Base-by-base conservation (phyloP, 75 land plant genomes). In the Pinus tabuliformis region DNA sequence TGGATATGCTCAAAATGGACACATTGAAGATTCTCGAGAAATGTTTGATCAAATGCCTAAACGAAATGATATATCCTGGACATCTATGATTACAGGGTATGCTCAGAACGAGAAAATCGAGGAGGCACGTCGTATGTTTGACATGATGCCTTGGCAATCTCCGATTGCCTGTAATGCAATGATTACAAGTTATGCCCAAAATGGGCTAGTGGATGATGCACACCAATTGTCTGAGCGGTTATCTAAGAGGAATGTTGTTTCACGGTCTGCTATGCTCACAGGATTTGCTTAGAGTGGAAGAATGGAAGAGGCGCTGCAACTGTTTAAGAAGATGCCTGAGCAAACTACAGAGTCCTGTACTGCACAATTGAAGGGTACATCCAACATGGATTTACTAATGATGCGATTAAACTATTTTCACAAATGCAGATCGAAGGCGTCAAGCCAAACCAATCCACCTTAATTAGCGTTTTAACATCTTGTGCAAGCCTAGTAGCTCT, bases 191-290 rank as follows among this genome's bases (percentile, higher is more conserved):
- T 89, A 89, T 62, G 70, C 81, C 1, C 64, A 70, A 49, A 49
- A 71, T 56, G 78, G 84, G n/a, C 17, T 70, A n/a, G 15, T 86
- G 1, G n/a, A 49, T 18, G 66, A 78, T 78, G 90, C 90, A 24
- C 62, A 78, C 42, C 33, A 65, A 58, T 73, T 87, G 75, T 89
- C 84, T 57, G 86, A 72, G 17, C 82, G 81, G 72, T 77, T 86
- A 39, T 11, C 80, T 26, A 58, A 74, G 3, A 88, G 84, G 28
- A 81, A 87, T 68, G 36, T 78, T 28, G 83, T 84, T 33, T 89
- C 86, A 12, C 82, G 81, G 76, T 89, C 84, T 73, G 81, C 87
- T 5, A 86, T 89, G 88, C 79, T 91, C 57, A 82, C 86, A 76
- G 87, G 73, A 13, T 76, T 65, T 45, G 71, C 57, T 18, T 77